Evolutionary conservation across 179 eudicot species (phyloP), one percentile per base, ranked within the genome.

Genomic region (Spinacia oleracea): DNA sequence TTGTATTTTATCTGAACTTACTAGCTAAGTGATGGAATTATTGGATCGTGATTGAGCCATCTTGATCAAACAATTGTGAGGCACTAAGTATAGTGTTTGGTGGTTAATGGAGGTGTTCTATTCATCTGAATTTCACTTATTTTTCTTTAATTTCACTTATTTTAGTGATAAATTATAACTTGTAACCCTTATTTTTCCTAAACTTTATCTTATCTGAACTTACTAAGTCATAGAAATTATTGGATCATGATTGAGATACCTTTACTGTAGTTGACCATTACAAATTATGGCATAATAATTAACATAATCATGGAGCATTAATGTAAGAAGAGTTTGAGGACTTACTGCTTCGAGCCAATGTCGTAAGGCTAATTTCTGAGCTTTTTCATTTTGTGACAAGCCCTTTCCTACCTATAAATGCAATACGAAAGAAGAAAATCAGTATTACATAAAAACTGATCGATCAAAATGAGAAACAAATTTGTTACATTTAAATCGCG

Each of bases 311-410:
- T 31, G 67, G 67, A 64, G 6, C n/a, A 64, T 32, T 67, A 35
- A 25, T 25, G 4, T 20, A 8, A 38, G 6, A 29, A 29, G 68
- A 75, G 55, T 40, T 66, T 71, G 32, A 25, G 60, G 50, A 74
- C 91, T 84, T 83, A 90, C 92, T 20, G 93, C 92, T 84, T 90
- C 93, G 53, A 89, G 89, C 90, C 93, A 90, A 53, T 90, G 93
- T 45, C 78, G 78, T 1, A 89, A 70, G 68, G 89, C 89, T 62
- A 90, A 85, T 69, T 89, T 89, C 66, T 86, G 88, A 72, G 93
- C 93, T 58, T 89, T 90, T 56, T 86, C 91, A 71, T 89, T 83
- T 78, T 89, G 82, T 0, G 84, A 90, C 82, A 90, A 78, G n/a
- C 93, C 93, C 75, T 89, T 90, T 70, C 92, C 93, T 59, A 90